Base-by-base conservation (phyloP, 2,329 filamentous ascomycete species). In the Sarocladium brachiariae region DNA sequence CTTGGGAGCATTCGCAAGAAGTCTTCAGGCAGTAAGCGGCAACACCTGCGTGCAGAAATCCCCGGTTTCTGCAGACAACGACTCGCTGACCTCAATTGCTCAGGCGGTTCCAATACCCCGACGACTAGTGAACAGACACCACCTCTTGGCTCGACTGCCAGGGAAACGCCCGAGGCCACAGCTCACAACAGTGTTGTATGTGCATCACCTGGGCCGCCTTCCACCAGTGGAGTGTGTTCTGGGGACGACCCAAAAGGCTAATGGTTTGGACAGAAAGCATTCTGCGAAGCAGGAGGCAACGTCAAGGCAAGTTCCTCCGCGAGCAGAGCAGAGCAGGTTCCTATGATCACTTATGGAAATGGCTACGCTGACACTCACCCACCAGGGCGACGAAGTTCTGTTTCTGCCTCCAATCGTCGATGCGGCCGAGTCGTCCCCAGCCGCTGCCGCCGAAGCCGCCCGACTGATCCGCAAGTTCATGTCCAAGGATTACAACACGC, bases 341-440 rank as follows among this genome's bases (percentile, higher is more conserved):
- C 14, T 31, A 9, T 16, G 14, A n/a, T 14, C 23, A 30, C n/a
- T 45, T 14, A 6, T 27, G n/a, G 39, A 25, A 13, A 11, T 8
- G 8, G 18, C 18, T 8, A 30, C n/a, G 39, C 43, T 47, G 16
- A 47, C 27, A 14, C 7, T 14, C n/a, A n/a, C n/a, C n/a, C 25
- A 13, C 14, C 66, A 89, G 78, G 88, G 85, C 63, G 87, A 95
- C 66, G 93, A 97, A 72, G 90, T 95, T 55, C 83, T 96, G 53
- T 89, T 91, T 63, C 85, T 97, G 31, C 93, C 93, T 8, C 81
- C 85, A 53, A 96, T 99, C 58, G 93, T 99, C 71, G 93, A 97
- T 63, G 82, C 87, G 49, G 91, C 91, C 73, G 93, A 97, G 67
- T 96, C 91, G 24, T 95, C 89, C 43, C 92, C 93, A 8, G 73